Conservation (phyloP, 768 basidiomycete genomes). For the Boletus rex-veris region DNA sequence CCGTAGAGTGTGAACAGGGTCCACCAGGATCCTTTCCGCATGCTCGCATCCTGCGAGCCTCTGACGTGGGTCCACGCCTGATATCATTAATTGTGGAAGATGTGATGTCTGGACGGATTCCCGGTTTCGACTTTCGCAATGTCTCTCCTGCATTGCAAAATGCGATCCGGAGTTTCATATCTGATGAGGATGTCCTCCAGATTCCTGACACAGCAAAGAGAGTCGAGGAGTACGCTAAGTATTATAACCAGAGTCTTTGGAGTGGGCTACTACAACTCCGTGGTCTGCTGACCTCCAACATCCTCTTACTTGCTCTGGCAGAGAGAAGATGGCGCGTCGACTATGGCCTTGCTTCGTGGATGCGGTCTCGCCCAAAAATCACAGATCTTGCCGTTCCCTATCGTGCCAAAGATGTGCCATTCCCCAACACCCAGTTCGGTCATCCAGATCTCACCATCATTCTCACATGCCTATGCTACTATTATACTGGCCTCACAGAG, state of each 20-base stretch:
- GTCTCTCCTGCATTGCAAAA: neutral
- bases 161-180: neutral
- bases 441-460: too few species aligned
- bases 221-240: neutral
- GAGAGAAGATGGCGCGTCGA: neutral
- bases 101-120: neutral
- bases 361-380: accelerated
- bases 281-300: too few species aligned
- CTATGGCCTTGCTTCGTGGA: neutral
- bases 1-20: neutral
- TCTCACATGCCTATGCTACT: too few species aligned
- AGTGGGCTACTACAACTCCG: too few species aligned
- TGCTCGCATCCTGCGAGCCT: neutral
- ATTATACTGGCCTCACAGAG: neutral
- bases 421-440: too few species aligned
- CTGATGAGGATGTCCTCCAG: neutral
- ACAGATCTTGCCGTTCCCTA: neutral
- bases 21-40: neutral
- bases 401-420: too few species aligned
- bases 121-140: neutral
- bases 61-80: neutral
- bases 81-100: neutral
- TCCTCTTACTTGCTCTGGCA: too few species aligned
- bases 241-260: too few species aligned
- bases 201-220: neutral